phyloP scores from a whole-genome alignment of 2,329 filamentous ascomycete genomes.

The Aspergillus cejpii region DNA sequence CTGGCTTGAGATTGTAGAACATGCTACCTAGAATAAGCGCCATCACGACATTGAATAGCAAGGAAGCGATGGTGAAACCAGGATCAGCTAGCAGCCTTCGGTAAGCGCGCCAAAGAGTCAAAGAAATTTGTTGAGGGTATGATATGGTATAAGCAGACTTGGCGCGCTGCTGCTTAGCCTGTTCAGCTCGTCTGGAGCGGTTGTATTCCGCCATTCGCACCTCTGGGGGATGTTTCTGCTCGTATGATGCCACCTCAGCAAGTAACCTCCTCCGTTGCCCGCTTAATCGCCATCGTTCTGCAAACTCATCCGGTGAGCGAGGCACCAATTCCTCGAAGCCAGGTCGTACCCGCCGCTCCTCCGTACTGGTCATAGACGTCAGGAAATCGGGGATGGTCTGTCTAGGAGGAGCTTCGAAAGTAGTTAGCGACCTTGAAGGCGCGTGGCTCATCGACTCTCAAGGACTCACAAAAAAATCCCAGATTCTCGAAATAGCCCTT shows the following conservation, averaged over 20 bases:
- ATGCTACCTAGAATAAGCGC: constrained; percentile 67
- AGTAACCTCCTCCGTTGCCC: no score
- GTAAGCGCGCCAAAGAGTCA: constrained; percentile 74
- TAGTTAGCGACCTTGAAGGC: no score
- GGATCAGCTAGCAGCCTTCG: constrained; percentile 66
- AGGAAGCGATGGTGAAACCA: constrained; percentile 58
- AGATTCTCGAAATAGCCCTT: constrained; percentile 59
- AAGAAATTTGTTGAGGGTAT: constrained; percentile 61
- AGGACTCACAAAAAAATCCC: no score
- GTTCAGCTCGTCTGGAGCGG: constrained; percentile 37
- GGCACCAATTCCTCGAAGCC: constrained; percentile 58
- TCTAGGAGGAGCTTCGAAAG: constrained; percentile 58
- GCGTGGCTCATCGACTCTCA: no score
- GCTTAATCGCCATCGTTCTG: constrained; percentile 46
- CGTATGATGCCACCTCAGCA: no score
- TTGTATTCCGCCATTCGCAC: no score
- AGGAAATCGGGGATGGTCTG: constrained; percentile 63
- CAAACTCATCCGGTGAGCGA: constrained; percentile 62
- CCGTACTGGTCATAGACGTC: constrained; percentile 58
- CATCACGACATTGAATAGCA: constrained; percentile 61
- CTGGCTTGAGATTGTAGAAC: constrained; percentile 62
- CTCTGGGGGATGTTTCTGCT: no score
- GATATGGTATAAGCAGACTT: constrained; percentile 77
- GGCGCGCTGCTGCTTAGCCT: constrained; percentile 43
- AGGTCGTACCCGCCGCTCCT: constrained; percentile 47